Evolutionary conservation across 768 basidiomycete species (phyloP), one percentile per base, ranked within the genome.

Genomic region (Amanita molliuscula): DNA sequence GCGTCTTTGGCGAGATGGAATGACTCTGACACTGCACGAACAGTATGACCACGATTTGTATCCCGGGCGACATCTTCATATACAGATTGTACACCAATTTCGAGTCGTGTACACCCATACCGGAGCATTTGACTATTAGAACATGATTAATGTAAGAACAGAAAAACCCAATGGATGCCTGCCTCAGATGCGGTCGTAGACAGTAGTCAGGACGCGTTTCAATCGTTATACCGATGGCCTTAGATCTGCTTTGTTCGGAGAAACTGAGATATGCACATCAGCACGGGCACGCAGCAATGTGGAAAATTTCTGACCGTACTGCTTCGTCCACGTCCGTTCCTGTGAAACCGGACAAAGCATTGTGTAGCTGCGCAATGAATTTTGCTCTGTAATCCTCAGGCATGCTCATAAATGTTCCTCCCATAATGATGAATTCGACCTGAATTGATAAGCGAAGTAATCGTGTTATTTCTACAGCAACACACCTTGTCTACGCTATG

Each of bases 351-450:
- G 90, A 93, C 4, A 99, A 71, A 1, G 96, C 95, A 64, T 98
- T 98, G 64, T 98, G 96, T 49, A 99, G 73, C 54, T 97, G 94
- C 1, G 95, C 93, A 48, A 98, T 78, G 56, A 99, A 99, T 55
- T 88, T 83, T 53, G 80, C 82, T 53, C 96, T 79, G 63, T 99
- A 98, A 40, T 92, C 89, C 64, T 98, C 93, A 33, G 94, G 88
- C 87, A 97, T 95, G 61, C 94, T 97, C 93, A 99, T 97, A 66
- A 99, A 99, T 9, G 96, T 99, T 40, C 96, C 96, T 20, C 96
- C 96, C 96, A 97, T 97, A 54, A 95, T 76, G 55, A 96, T 97
- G 57, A 84, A 87, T 58, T 90, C 88, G 26, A 91, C 84, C 88
- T 88, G 47, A 31, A 44, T 33, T 23, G 26, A 21, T 42, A 8